phyloP scores from a whole-genome alignment of 2,329 filamentous ascomycete species.

The Cercospora citrullina region DNA sequence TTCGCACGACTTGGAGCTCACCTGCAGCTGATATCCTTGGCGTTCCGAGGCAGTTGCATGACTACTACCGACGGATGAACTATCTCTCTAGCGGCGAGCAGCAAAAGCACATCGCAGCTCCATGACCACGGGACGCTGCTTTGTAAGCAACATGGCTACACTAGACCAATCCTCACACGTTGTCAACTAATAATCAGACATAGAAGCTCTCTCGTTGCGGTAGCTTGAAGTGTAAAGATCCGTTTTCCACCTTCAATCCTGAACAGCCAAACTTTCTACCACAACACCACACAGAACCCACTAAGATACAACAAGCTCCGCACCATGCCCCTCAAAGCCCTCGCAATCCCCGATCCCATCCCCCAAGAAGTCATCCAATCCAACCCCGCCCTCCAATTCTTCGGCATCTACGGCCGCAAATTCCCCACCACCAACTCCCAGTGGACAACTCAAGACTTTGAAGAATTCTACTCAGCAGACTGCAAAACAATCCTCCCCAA shows the following conservation, averaged over 20 bases:
- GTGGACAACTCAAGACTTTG: slow-evolving; percentile 4
- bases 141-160: background rate
- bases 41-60: background rate
- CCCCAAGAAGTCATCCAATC: background rate
- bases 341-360: slow-evolving; percentile 11
- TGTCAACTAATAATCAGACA: background rate
- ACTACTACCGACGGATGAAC: background rate
- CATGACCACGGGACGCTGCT: background rate
- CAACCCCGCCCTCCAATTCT: slow-evolving; percentile 19
- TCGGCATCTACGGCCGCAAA: slow-evolving; percentile 15
- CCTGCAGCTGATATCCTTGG: slow-evolving; percentile 2
- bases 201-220: background rate
- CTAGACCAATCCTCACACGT: background rate
- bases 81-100: background rate
- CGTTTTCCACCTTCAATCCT: background rate
- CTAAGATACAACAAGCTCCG: background rate
- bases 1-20: background rate
- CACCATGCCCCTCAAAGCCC: slow-evolving; percentile 2
- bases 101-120: background rate
- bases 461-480: slow-evolving; percentile 15
- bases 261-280: background rate
- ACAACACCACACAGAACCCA: background rate
- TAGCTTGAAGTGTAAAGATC: background rate
- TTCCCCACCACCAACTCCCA: slow-evolving; percentile 19
- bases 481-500: slow-evolving; percentile 14